Base-by-base conservation (phyloP, 106 monocot genomes). In the Triglochin maritima region DNA sequence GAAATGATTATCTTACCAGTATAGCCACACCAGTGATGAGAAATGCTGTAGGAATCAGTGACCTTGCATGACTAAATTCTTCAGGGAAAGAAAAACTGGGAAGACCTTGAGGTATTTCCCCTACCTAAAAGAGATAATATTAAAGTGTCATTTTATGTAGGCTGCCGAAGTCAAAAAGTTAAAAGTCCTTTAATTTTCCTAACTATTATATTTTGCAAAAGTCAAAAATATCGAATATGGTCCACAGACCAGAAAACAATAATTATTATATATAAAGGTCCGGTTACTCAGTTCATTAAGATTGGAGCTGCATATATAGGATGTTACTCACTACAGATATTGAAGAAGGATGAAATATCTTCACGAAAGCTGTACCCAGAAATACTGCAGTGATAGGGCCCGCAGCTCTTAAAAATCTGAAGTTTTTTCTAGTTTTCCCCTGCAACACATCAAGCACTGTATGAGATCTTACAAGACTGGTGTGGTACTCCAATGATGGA, bases 21-120 rank as follows among this genome's bases (percentile, higher is more conserved):
- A 99, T 92, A 47, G 98, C 98, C 58, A 99, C 98, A 59, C 98
- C 92, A 59, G 98, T 99, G 49, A 99, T 99, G 50, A 99, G 91
- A 49, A 89, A 50, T 69, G 98, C 98, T 56, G 98, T 99, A 51
- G 98, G 53, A 62, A 99, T 79, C 17, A 99, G 82, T 50, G 88
- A 92, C 46, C 68, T 82, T 56, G 78, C 88, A 92, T 92, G 86
- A 15, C 74, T 49, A 82, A 99, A 92, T 72, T 86, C 89, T 73
- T 17, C 74, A 53, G 98, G 98, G 71, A 92, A 68, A 44, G 85
- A 84, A 47, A 99, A 99, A 47, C 71, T 86, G 46, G 98, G 98
- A 68, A 99, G 86, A 44, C 98, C 98, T 65, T 89, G 92, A 7
- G 98, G 98, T 66, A 99, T 89, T 58, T 89, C 84, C 66, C 98